phyloP scores from a whole-genome alignment of 1,139 yeast genomes.

The Casaregolazyma suthepensis region DNA sequence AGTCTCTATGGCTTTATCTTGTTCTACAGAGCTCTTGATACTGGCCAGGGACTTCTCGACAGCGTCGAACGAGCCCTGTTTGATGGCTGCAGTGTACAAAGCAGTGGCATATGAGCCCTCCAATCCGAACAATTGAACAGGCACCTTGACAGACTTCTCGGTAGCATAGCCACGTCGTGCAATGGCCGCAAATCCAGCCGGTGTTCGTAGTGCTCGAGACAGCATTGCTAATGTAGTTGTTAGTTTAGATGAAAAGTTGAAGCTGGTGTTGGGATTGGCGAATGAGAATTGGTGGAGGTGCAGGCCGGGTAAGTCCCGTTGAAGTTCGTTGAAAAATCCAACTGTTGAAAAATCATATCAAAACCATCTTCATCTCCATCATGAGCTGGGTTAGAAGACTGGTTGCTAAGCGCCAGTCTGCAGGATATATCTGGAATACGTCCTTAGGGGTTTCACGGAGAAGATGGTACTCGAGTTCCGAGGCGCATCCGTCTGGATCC shows the following conservation, averaged over 20 bases:
- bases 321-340: neutral
- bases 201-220: conserved; percentile 6
- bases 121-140: conserved; percentile 88
- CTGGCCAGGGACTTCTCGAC: conserved; percentile 63
- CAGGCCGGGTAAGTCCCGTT: conserved; percentile 4
- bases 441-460: neutral
- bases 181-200: conserved; percentile 11
- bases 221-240: neutral
- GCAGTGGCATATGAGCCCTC: conserved; percentile 98
- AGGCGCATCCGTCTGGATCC: neutral
- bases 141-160: conserved; percentile 58
- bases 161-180: conserved; percentile 36
- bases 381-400: neutral
- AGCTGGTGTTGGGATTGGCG: conserved; percentile 4
- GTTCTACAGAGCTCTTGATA: conserved; percentile 49
- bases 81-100: conserved; percentile 84
- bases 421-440: neutral
- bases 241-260: neutral
- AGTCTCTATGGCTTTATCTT: conserved; percentile 58
- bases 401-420: neutral
- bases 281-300: conserved; percentile 6
- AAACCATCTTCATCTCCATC: neutral
- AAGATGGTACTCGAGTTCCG: neutral
- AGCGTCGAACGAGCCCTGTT: conserved; percentile 68
- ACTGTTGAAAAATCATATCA: neutral